Evolutionary conservation across 148 eudicot genomes (phyloP).

Genomic region (Cornus kousa): DNA sequence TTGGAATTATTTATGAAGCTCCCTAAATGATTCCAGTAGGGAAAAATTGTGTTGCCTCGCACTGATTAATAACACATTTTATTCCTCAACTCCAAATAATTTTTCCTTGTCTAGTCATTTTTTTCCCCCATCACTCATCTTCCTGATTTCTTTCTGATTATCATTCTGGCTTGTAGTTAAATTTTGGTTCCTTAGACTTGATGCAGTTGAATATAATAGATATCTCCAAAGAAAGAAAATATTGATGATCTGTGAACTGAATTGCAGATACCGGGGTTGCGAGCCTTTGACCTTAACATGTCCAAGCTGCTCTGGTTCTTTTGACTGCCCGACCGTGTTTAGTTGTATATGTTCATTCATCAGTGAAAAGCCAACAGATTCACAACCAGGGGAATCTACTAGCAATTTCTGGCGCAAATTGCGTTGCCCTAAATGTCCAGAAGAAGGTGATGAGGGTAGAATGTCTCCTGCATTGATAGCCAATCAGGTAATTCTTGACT

Average conservation of each 20-base stretch:
- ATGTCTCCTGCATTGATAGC: constrained; percentile 71
- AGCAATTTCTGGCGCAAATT: constrained; percentile 57
- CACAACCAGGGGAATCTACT: constrained; percentile 34
- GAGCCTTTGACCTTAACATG: constrained; percentile 73
- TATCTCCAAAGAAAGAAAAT: neutral
- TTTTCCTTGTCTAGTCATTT: neutral
- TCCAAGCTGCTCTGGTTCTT: constrained; percentile 74
- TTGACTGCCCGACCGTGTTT: constrained; percentile 71
- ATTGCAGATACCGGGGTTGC: constrained; percentile 84
- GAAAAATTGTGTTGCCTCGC: neutral
- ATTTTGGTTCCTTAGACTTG: neutral
- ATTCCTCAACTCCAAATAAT: neutral
- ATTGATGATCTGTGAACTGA: neutral
- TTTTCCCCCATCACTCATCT: neutral
- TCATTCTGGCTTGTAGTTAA: neutral
- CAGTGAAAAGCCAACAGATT: constrained; percentile 37
- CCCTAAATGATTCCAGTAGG: neutral
- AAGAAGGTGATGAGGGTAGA: constrained; percentile 62
- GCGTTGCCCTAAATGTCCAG: constrained; percentile 84
- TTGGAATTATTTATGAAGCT: neutral
- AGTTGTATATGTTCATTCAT: constrained; percentile 55
- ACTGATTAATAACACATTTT: neutral
- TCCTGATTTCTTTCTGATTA: neutral
- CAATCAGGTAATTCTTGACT: constrained; percentile 66
- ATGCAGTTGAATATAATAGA: neutral